These are phyloP conservation scores for Aspergillus conjunctus DNA, from an alignment of 495 filamentous ascomycete species.

Conservation along the genomic window DNA sequence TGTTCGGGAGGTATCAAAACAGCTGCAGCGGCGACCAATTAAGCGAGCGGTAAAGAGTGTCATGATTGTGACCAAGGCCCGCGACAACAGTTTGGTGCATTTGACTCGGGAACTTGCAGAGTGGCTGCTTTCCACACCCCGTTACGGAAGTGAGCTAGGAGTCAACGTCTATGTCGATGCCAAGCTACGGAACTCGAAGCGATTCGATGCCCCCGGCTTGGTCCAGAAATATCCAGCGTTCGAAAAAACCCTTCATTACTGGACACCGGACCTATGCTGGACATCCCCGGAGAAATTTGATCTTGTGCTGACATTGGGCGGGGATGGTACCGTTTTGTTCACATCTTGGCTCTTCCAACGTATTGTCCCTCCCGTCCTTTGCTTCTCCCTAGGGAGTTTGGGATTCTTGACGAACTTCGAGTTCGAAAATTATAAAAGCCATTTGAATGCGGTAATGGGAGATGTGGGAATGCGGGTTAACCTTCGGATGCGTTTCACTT, in stretches of 20 bases:
- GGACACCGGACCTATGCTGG: constrained; percentile 94
- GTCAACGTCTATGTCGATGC: constrained; percentile 95
- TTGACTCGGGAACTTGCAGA: constrained; percentile 82
- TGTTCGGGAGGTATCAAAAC: constrained; percentile 91
- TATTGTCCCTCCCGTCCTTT: constrained; percentile 85
- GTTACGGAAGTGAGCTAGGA: constrained; percentile 77
- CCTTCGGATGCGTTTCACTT: constrained; percentile 96
- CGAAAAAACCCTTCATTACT: constrained; percentile 81
- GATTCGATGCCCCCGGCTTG: constrained; percentile 78
- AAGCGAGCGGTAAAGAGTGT: constrained; percentile 84
- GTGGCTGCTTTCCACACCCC: constrained; percentile 83
- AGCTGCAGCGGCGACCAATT: constrained; percentile 85
- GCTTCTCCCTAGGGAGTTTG: constrained; percentile 84
- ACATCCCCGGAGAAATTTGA: constrained; percentile 87
- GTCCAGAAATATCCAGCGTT: constrained; percentile 70
- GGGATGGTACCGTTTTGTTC: constrained; percentile 89
- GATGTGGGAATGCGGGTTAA: constrained; percentile 93
- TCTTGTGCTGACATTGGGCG: constrained; percentile 86
- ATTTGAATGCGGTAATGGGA: constrained; percentile 83
- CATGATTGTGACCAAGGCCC: constrained; percentile 96
- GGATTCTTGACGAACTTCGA: constrained; percentile 95
- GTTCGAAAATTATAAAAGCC: constrained; percentile 77
- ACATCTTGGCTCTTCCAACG: constrained; percentile 94
- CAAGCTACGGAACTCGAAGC: constrained; percentile 80
- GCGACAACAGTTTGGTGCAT: constrained; percentile 83